phyloP scores from a whole-genome alignment of 2,329 filamentous ascomycete species.

The Colletotrichum sp. region DNA sequence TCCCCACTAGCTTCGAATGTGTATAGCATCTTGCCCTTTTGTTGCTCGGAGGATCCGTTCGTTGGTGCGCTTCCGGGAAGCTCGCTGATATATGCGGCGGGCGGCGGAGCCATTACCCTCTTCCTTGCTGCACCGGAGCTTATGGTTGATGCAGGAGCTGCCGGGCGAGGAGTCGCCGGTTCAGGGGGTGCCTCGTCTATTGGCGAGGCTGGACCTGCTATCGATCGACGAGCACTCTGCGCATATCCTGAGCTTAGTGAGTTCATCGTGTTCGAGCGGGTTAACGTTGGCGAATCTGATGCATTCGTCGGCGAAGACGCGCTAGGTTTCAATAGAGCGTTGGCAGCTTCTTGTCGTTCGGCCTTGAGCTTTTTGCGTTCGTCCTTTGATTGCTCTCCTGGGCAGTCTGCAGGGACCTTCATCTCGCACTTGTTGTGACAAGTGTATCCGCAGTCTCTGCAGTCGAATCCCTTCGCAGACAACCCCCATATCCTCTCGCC shows the following conservation, averaged over 20 bases:
- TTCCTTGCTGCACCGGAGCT: slow-evolving; percentile 49
- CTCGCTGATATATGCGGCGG: slow-evolving; percentile 77
- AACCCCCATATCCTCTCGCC: slow-evolving; percentile 97
- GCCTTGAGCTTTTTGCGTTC: slow-evolving; percentile 93
- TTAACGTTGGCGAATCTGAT: slow-evolving; percentile 69
- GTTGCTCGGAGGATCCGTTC: slow-evolving; percentile 53
- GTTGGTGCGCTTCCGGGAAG: slow-evolving; percentile 59
- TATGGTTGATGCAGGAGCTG: slow-evolving; percentile 13
- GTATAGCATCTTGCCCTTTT: slow-evolving; percentile 89
- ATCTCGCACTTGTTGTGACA: slow-evolving; percentile 99
- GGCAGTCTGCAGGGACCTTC: slow-evolving; percentile 96
- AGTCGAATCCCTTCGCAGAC: slow-evolving; percentile 95
- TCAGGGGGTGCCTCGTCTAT: slow-evolving; percentile 50
- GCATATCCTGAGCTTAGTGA: slow-evolving; percentile 90
- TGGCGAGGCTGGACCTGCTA: slow-evolving; percentile 62
- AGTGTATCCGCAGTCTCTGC: slow-evolving; percentile 94
- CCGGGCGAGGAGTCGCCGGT: slow-evolving; percentile 34
- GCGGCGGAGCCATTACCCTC: slow-evolving; percentile 86
- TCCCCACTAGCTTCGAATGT: slow-evolving; percentile 80
- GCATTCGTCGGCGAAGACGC: slow-evolving; percentile 49
- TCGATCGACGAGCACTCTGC: slow-evolving; percentile 76
- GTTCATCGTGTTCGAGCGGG: slow-evolving; percentile 85
- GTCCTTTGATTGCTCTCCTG: slow-evolving; percentile 91
- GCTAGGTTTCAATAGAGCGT: slow-evolving; percentile 56
- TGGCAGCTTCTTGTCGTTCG: slow-evolving; percentile 81